phyloP scores from a whole-genome alignment of 257 asterid genomes.

The Knoxia roxburghii region DNA sequence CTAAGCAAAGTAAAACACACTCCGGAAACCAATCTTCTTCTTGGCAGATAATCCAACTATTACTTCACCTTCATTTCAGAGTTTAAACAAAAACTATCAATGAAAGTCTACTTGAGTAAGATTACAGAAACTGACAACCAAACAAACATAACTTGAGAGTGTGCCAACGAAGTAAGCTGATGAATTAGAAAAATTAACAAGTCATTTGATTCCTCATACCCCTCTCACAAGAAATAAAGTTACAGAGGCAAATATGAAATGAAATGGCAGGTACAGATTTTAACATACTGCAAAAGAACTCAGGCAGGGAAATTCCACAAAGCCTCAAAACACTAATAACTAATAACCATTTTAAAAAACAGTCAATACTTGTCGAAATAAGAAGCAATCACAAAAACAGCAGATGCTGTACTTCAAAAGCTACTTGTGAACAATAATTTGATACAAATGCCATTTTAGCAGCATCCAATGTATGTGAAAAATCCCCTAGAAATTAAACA shows the following conservation, averaged over 20 bases:
- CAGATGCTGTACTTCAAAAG: not conserved
- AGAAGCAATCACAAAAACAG: not conserved
- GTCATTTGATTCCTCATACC: slow-evolving; percentile 6
- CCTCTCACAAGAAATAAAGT: not conserved
- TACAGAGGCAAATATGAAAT: not conserved
- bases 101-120: slow-evolving; percentile 21
- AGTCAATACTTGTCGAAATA: not conserved
- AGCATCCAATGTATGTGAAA: not conserved
- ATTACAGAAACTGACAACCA: slow-evolving; percentile 18
- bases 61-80: slow-evolving; percentile 5
- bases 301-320: no score
- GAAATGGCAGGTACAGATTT: not conserved
- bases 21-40: not conserved
- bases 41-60: slow-evolving; percentile 8
- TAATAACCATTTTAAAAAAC: not conserved
- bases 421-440: not conserved
- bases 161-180: slow-evolving; percentile 20
- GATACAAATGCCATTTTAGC: not conserved
- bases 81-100: slow-evolving; percentile 11
- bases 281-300: not conserved
- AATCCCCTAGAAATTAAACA: no score
- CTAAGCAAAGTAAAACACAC: not conserved
- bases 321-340: not conserved
- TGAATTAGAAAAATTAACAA: slow-evolving; percentile 9
- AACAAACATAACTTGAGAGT: slow-evolving; percentile 20